phyloP scores from a whole-genome alignment of 768 basidiomycete genomes.

The Mrakia blollopis region DNA sequence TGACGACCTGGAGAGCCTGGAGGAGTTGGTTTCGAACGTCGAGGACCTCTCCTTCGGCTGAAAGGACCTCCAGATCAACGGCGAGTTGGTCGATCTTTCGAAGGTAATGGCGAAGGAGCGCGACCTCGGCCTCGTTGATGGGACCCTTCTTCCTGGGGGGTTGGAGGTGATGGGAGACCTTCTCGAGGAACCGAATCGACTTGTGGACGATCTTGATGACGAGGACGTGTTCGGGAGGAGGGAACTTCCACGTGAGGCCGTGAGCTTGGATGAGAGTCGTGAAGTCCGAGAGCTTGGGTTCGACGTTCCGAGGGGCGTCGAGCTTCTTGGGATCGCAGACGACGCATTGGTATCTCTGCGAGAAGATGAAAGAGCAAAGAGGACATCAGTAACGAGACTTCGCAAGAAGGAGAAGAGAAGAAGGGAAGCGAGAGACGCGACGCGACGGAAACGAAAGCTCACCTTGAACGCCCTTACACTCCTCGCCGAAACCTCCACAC shows the following conservation, averaged over 20 bases:
- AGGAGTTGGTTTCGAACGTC: constrained; percentile 19
- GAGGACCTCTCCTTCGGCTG: neutral
- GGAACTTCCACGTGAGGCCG: constrained; percentile 37
- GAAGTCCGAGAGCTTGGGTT: constrained; percentile 29
- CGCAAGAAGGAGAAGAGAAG: neutral
- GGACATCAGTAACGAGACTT: neutral
- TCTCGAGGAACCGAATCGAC: constrained; percentile 33
- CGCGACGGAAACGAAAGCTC: neutral
- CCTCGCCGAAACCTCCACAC: constrained; percentile 36
- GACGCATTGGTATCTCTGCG: constrained; percentile 24
- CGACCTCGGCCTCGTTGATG: constrained; percentile 27
- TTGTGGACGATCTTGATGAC: constrained; percentile 32
- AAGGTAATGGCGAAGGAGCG: constrained; percentile 34
- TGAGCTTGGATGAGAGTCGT: constrained; percentile 31
- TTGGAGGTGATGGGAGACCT: constrained; percentile 28
- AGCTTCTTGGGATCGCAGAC: constrained; percentile 29
- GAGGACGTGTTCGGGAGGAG: constrained; percentile 36
- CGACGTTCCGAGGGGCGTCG: constrained; percentile 26
- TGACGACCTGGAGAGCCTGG: constrained; percentile 1
- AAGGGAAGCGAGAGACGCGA: neutral
- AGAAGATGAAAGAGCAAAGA: neutral
- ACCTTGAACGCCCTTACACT: constrained; percentile 30
- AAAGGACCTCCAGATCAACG: constrained; percentile 16
- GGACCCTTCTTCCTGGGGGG: constrained; percentile 31
- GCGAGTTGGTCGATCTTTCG: constrained; percentile 36